phyloP scores from a whole-genome alignment of 2,329 filamentous ascomycete species.

The Pseudopyricularia javanii region DNA sequence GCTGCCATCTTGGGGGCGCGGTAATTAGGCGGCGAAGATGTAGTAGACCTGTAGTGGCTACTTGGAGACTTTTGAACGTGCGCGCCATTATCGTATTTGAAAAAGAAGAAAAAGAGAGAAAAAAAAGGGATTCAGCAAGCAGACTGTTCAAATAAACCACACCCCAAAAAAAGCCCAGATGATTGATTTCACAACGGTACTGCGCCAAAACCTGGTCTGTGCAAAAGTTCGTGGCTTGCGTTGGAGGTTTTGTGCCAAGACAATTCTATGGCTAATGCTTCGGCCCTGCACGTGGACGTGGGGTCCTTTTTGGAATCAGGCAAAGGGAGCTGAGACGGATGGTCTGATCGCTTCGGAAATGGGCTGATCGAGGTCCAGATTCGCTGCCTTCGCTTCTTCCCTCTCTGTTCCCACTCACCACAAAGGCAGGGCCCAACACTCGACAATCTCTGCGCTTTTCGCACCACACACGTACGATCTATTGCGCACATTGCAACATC shows the following conservation, averaged over 20 bases:
- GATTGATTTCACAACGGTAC: too few relatives aligned
- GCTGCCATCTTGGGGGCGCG: too few relatives aligned
- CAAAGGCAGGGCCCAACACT: not conserved
- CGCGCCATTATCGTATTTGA: too few relatives aligned
- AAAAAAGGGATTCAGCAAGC: too few relatives aligned
- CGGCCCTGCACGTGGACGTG: not conserved
- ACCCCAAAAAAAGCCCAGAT: too few relatives aligned
- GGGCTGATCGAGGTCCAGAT: conserved; percentile 1
- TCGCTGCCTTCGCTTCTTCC: not conserved
- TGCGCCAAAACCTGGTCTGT: not conserved
- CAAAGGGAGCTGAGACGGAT: conserved; percentile 2
- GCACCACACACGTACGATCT: conserved; percentile 3
- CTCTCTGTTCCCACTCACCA: not conserved
- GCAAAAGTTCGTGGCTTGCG: not conserved
- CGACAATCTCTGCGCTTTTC: not conserved
- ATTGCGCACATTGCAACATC: not conserved
- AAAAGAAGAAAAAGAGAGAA: too few relatives aligned
- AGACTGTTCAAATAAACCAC: too few relatives aligned
- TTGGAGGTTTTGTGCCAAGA: not conserved
- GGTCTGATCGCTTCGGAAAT: conserved; percentile 4
- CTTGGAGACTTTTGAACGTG: too few relatives aligned
- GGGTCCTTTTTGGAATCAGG: not conserved
- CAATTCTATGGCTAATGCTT: too few relatives aligned
- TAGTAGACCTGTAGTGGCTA: too few relatives aligned
- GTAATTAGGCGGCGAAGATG: too few relatives aligned